Percentiles rank a stretch among this genome's conserved stretches.
phyloP scores from a whole-genome alignment of 306 rosid species.

The Macrotyloma uniflorum region DNA sequence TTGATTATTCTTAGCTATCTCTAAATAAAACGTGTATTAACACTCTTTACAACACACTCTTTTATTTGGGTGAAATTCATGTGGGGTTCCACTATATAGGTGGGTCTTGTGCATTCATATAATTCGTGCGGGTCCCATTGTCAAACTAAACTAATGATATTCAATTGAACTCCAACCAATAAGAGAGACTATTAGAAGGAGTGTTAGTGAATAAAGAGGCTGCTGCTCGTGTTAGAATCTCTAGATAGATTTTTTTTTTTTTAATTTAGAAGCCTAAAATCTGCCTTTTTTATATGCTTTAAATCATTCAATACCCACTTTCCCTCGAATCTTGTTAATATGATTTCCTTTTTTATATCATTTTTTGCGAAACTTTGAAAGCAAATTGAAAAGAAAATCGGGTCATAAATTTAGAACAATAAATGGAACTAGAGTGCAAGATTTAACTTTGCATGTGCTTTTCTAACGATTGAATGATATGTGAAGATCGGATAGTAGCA shows the following conservation, averaged over 20 bases:
- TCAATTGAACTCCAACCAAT: not conserved
- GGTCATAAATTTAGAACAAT: not conserved
- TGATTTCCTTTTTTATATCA: not conserved
- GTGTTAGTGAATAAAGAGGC: not conserved
- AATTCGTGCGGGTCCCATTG: not conserved
- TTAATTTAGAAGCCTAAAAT: not conserved
- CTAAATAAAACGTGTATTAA: not conserved
- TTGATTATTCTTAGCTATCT: constrained; percentile 16
- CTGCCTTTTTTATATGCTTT: not conserved
- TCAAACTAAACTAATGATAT: not conserved
- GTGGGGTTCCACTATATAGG: not conserved
- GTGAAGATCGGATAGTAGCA: not conserved
- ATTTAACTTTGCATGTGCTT: not conserved
- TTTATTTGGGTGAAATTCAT: not conserved
- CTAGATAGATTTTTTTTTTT: constrained; percentile 16
- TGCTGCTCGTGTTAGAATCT: not conserved
- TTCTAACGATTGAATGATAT: constrained; percentile 4
- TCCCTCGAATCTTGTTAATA: not conserved
- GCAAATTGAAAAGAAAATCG: constrained; percentile 21
- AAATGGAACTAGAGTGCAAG: not conserved
- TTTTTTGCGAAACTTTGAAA: not conserved
- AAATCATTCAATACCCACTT: not conserved
- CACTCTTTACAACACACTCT: not conserved
- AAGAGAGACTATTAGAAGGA: not conserved
- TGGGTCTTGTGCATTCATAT: not conserved